Percentiles rank a stretch among this genome's conserved stretches.
Evolutionary conservation across 257 asterid species (phyloP).

Genomic region (Nicotiana otophora): DNA sequence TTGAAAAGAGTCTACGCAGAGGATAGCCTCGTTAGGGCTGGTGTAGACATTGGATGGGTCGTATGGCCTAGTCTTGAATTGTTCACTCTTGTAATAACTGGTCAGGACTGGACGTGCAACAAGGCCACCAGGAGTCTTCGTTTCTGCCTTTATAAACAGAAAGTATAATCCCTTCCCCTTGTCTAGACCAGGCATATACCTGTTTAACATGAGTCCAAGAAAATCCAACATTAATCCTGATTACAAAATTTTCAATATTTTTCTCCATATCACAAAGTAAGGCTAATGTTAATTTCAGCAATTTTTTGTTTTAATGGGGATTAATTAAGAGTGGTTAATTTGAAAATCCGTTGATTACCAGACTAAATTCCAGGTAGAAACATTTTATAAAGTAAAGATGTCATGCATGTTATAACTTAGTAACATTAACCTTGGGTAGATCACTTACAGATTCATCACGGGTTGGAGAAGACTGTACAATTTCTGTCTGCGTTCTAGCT

Average conservation of each 20-base stretch:
- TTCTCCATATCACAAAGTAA: background rate
- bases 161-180: constrained; percentile 76
- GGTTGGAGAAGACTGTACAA: constrained; percentile 74
- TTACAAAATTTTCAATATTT: background rate
- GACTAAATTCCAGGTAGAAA: background rate
- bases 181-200: constrained; percentile 67
- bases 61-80: constrained; percentile 60
- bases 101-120: constrained; percentile 80
- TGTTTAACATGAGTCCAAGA: constrained; percentile 10
- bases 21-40: constrained; percentile 74
- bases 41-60: constrained; percentile 65
- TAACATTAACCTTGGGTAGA: background rate
- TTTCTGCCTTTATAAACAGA: constrained; percentile 61
- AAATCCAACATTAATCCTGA: background rate
- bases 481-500: constrained; percentile 65
- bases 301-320: background rate
- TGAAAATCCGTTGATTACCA: background rate
- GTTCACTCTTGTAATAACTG: constrained; percentile 75
- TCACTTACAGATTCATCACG: constrained; percentile 75
- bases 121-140: constrained; percentile 69
- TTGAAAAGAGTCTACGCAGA: constrained; percentile 65
- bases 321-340: background rate
- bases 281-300: background rate
- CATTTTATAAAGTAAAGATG: background rate
- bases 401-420: background rate